Base-by-base conservation (phyloP, 1,284 basidiomycete species). In the Naganishia albida region DNA sequence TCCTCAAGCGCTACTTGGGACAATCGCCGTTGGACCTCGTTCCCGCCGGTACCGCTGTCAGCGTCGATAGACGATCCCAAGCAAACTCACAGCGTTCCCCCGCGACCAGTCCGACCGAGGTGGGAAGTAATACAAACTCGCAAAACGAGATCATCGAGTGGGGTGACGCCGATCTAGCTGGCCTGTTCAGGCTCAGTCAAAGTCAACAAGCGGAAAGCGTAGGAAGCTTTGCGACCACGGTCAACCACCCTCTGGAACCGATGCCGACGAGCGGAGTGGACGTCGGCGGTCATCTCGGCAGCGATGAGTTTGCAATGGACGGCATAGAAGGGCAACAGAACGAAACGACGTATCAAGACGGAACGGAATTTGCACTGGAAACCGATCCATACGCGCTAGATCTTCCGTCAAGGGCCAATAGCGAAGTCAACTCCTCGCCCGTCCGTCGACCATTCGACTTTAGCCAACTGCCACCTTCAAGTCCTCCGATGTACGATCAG, bases 151-250 rank as follows among this genome's bases (percentile, higher is more conserved):
- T 30, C 18, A 20, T 49, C 23, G 46, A 49, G 2, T 60, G 57
- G 57, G 57, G 57, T 23, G 39, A 49, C 34, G 46, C 48, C 3
- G 57, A 60, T n/a, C 30, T 60, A 34, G 57, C 57, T 16, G 57
- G 57, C 4, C 46, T 60, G 13, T 60, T 60, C 30, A 49, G 18
- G 46, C 25, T 60, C 7, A 60, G 57, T 25, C 57, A 60, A n/a
- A 60, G 57, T 40, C 57, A 60, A 25, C 30, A 49, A 34, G 57
- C 48, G 15, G 57, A 60, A 38, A 60, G 57, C 46, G 57, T 60
- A 1, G 57, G 30, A 16, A 60, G 57, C 25, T 38, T 60, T 6
- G 48, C 34, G 7, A 50, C 57, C 6, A 60, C 57, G 13, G 57
- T 16, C 10, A 49, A 50, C 46, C 57, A 39, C 7, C 46, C 34